Evolutionary conservation across 257 asterid genomes (phyloP), one percentile per base, ranked within the genome.

Genomic region (Cinchona pubescens): DNA sequence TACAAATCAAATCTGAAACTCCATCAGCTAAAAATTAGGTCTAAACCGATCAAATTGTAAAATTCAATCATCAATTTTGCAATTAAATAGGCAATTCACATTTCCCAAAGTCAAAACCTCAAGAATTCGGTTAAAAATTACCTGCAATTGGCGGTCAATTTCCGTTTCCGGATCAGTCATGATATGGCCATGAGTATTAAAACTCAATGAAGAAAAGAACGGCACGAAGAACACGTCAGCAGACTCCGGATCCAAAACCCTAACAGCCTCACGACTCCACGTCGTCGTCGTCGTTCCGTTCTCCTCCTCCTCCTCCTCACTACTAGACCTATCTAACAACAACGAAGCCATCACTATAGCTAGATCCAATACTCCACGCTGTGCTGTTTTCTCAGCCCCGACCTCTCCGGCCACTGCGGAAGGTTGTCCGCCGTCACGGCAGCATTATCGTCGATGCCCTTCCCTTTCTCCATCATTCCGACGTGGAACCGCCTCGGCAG

Each of bases 221-320:
- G 99, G 99, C 60, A 94, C 96, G 10, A 92, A 92, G 63, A 94
- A 92, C 67, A 85, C 90, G 32, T 92, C 88, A 49, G 99, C 97
- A 1, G 85, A 75, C 7, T 78, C 83, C 78, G 97, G 97, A 82
- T 92, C 96, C 82, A 56, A 75, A 75, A 90, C 97, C 85, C 99
- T 88, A 78, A 94, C 83, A 23, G 89, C 92, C 82, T 90, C 97
- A 46, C 65, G 77, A n/a, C n/a, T n/a, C n/a, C n/a, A n/a, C n/a
- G n/a, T n/a, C n/a, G n/a, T n/a, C 78, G 74, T 37, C 56, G 76
- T 85, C 19, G 59, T 73, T 0, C 27, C 40, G 35, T 56, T 64
- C 27, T 14, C 80, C 27, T 49, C 80, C 4, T 46, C 69, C 4
- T 37, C 69, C 13, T 64, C 82, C 45, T 55, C 60, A 6, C 75